A percentile compares a stretch with the other conserved stretches of the same genome.
Evolutionary conservation across 2,329 filamentous ascomycete species (phyloP).

Genomic region (Phyllosticta ampelicida): DNA sequence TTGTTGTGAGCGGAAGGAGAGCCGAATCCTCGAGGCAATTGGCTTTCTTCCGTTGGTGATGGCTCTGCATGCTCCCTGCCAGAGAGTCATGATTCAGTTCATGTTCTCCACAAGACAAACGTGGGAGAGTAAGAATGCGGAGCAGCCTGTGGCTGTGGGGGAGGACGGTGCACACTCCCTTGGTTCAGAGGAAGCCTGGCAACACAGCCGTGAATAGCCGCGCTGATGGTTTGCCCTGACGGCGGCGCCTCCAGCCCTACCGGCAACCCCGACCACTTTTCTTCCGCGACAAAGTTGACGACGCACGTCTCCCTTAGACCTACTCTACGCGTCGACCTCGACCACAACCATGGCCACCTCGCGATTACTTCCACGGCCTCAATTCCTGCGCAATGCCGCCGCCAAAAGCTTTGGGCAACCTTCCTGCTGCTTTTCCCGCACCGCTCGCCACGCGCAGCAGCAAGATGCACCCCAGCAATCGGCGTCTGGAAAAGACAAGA

Average conservation of each 20-base stretch:
- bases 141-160: conserved; percentile 15
- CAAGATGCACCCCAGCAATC: conserved; percentile 27
- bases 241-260: conserved; percentile 17
- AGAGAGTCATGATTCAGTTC: conserved; percentile 24
- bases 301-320: conserved; percentile 1
- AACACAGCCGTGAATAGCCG: conserved; percentile 15
- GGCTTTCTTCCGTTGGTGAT: background rate
- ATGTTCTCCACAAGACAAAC: conserved; percentile 12
- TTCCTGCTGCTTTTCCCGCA: conserved; percentile 43
- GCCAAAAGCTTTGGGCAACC: conserved; percentile 16
- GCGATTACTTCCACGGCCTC: conserved; percentile 19
- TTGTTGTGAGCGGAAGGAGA: background rate
- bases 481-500: conserved; percentile 38
- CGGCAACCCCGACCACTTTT: background rate
- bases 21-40: conserved; percentile 13
- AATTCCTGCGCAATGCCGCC: conserved; percentile 18
- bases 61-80: conserved; percentile 18
- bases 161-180: conserved; percentile 15
- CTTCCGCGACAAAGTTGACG: conserved; percentile 5
- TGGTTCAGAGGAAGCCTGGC: conserved; percentile 8
- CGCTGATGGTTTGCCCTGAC: conserved; percentile 17
- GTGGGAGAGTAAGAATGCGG: conserved; percentile 7
- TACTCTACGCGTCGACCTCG: conserved; percentile 1
- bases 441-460: conserved; percentile 29
- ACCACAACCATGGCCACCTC: conserved; percentile 16